Evolutionary conservation across 192 early-diverging fungal genomes (phyloP).

Genomic region (Gaertneriomyces sp.): DNA sequence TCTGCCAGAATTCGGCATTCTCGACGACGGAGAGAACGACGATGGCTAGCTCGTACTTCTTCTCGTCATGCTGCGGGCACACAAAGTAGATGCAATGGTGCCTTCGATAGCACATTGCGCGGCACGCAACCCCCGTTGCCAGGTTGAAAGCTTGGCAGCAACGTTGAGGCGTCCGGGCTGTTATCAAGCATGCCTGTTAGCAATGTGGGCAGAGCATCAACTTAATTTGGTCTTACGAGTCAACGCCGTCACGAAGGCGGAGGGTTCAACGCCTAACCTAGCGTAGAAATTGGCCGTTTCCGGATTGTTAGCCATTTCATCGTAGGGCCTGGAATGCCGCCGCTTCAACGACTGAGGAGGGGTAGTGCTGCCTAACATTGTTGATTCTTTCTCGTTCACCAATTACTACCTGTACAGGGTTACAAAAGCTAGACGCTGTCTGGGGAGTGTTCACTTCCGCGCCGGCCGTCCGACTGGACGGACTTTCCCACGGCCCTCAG

Average conservation of each 20-base stretch:
- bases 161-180: not conserved
- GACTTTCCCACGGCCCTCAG: no score
- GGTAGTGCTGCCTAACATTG: no score
- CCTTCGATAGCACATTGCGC: not conserved
- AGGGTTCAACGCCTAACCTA: not conserved
- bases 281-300: not conserved
- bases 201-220: not conserved
- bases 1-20: not conserved
- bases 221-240: not conserved
- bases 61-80: not conserved
- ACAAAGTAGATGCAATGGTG: not conserved
- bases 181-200: not conserved
- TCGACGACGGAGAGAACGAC: not conserved
- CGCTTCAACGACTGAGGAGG: no score
- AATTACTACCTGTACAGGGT: no score
- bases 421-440: no score
- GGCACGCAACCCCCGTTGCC: not conserved
- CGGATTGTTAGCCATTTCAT: not conserved
- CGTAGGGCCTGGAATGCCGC: not conserved
- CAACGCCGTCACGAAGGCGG: not conserved
- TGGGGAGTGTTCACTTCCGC: no score
- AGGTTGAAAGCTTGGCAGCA: not conserved
- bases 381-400: no score
- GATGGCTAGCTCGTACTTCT: not conserved
- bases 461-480: no score